A percentile compares a stretch with the other conserved stretches of the same genome.
These are phyloP conservation scores for Petunia axillaris DNA, from an alignment of 257 asterid species.

Conservation along the genomic window DNA sequence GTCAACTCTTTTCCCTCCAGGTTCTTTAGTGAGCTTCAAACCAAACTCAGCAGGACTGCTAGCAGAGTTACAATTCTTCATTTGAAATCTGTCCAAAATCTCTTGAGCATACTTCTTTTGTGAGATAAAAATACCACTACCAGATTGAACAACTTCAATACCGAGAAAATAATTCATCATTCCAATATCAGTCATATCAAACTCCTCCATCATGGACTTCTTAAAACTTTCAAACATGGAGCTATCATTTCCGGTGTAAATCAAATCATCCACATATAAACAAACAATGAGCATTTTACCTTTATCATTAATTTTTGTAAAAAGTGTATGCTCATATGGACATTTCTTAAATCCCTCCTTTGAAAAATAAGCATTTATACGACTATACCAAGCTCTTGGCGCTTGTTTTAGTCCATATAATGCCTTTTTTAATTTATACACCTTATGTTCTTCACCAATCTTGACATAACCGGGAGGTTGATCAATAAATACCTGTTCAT, in stretches of 20 bases:
- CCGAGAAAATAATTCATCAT: background rate
- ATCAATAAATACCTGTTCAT: background rate
- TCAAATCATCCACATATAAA: constrained; percentile 16
- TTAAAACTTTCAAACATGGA: background rate
- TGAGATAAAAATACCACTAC: background rate
- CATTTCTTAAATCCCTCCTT: background rate
- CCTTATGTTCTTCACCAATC: background rate
- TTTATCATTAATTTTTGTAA: background rate
- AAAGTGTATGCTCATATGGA: background rate
- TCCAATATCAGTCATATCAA: background rate
- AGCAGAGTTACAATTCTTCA: background rate
- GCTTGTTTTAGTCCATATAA: background rate
- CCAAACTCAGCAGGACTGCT: background rate
- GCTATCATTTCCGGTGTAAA: background rate
- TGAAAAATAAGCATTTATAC: background rate
- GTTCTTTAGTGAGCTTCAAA: background rate
- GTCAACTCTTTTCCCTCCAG: background rate
- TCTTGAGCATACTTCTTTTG: constrained; percentile 6
- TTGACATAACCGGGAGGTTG: background rate
- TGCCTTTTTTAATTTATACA: background rate
- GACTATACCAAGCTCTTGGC: background rate
- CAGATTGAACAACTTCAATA: background rate
- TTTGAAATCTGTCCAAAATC: background rate
- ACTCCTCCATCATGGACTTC: background rate
- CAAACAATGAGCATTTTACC: background rate